Evolutionary conservation across 2,329 filamentous ascomycete species (phyloP), one percentile per base, ranked within the genome.

Genomic region (Neopestalotiopsis rosae): DNA sequence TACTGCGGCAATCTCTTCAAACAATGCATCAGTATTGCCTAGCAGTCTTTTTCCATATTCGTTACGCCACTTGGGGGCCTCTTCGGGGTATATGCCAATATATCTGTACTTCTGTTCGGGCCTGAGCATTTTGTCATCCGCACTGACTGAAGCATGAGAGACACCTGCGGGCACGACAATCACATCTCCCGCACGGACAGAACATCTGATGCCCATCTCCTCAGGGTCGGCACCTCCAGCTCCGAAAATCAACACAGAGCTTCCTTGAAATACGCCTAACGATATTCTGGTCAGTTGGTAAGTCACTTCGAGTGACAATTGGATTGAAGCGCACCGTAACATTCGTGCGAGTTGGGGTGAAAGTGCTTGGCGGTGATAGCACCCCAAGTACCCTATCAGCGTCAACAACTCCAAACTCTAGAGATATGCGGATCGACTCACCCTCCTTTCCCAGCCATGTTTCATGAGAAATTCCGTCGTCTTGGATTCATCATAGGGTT

Each of bases 151-250:
- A 24, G 62, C 62, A 81, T 93, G 90, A 4, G 84, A 85, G 20
- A 92, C 88, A 0, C 90, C 90, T 0, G 90, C 90, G 0, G 90
- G 90, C 10, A 92, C 81, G 61, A 92, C 80, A 7, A 92, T 82
- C 7, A 91, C 85, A 80, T 92, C 90, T 0, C 90, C 64, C 5
- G 62, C 24, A 5, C 32, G n/a, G 14, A 65, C 62, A 14, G 13
- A 20, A 38, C 62, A 65, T 34, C 28, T 65, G 20, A 56, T 17
- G 14, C 62, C 62, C 14, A 32, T 10, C 1, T 56, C 62, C 5
- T 17, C 28, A 12, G 24, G 13, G 3, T 65, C 64, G 32, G 64
- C 64, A 5, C 64, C 64, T 20, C 45, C 64, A 14, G 14, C 24
- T 12, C 64, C 64, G 28, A 58, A 57, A 0, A 58, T 28, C 20